Evolutionary conservation across 1,139 yeast species (phyloP), one percentile per base, ranked within the genome.

Genomic region (Pneumocystis jirovecii): DNA sequence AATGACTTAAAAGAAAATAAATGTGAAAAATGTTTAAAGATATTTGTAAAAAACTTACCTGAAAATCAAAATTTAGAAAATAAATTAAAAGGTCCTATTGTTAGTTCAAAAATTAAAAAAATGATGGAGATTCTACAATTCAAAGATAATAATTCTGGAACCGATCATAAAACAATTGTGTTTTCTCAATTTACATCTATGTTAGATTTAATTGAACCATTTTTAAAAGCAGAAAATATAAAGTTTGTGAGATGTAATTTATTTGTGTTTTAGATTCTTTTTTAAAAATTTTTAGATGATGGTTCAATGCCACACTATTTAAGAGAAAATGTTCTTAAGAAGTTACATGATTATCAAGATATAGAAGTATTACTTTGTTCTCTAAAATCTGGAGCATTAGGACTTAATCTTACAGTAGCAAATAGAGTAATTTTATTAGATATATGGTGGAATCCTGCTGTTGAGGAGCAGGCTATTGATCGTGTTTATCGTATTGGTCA

Each of bases 151-250:
- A 61, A 56, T 29, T 40, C 34, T 10, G 57, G 15, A n/a, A 60
- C 39, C 7, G 60, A 29, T 34, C 65, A 66, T 21, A 87, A 87
- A 74, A 76, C 86, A 3, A 84, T 93, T 66, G 79, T 93, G 0
- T 93, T 93, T 72, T 87, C 96, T 0, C 96, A 89, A 70, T 93
- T 93, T 75, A 86, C 95, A 1, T 78, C 85, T 0, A 81, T 88
- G 71, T 85, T 93, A 73, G 93, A 87, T 68, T 74, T 93, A 42
- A 75, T 93, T 73, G 81, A 82, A 62, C 77, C 85, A 63, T 82
- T 85, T 21, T 77, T 93, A 37, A 75, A 76, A 4, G 76, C 79
- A 21, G 75, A 80, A 37, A 74, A 79, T 0, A 79, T 86, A 35
- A 77, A 76, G 1, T 83, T 77, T 72, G 76, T 89, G 64, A 77